A percentile compares a stretch with the other conserved stretches of the same genome.
phyloP scores from a whole-genome alignment of 1,284 basidiomycete genomes.

The Cutaneotrichosporon sp. region DNA sequence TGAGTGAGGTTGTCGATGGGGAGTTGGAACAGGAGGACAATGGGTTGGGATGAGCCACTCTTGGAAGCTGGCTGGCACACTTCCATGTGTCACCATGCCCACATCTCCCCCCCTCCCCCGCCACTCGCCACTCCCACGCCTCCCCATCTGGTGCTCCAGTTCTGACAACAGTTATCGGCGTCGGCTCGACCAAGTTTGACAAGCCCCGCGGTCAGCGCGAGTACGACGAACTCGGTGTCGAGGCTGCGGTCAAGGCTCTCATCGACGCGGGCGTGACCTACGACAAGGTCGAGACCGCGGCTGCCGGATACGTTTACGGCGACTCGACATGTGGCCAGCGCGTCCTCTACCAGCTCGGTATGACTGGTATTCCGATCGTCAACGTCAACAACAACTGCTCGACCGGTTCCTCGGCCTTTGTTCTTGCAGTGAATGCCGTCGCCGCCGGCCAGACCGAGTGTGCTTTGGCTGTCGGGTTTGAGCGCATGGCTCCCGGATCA shows the following conservation, averaged over 20 bases:
- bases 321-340: conserved; percentile 28
- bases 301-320: conserved; percentile 27
- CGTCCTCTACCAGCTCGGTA: conserved; percentile 27
- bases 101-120: no score
- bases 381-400: conserved; percentile 32
- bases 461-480: conserved; percentile 26
- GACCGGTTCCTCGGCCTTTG: conserved; percentile 25
- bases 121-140: background rate
- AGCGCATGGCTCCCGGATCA: conserved; percentile 27
- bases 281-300: conserved; percentile 22
- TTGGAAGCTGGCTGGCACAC: no score
- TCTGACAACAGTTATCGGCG: conserved; percentile 23
- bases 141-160: background rate
- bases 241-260: conserved; percentile 29
- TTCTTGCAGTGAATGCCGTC: conserved; percentile 17
- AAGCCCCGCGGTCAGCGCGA: conserved; percentile 28
- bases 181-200: conserved; percentile 31
- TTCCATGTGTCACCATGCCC: no score
- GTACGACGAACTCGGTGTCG: conserved; percentile 26
- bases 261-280: conserved; percentile 26
- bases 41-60: background rate
- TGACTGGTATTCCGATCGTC: conserved; percentile 27
- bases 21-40: background rate
- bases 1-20: background rate
- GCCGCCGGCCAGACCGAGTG: conserved; percentile 24